phyloP scores from a whole-genome alignment of 2,329 filamentous ascomycete genomes.

The Dendryphion nanum region DNA sequence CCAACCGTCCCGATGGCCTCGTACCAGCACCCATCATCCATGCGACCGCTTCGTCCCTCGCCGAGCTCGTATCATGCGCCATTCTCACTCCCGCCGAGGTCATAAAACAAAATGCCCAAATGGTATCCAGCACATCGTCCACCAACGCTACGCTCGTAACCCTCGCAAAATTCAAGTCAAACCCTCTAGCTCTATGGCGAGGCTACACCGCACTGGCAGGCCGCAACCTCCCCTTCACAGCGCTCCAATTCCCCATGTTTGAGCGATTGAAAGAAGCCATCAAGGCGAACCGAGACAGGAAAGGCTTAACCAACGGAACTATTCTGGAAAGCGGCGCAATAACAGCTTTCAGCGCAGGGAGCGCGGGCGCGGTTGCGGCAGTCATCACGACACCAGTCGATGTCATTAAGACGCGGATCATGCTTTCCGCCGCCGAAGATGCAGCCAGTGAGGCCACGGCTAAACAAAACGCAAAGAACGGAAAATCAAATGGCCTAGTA shows the following conservation, averaged over 20 bases:
- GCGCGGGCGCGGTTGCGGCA: constrained; percentile 72
- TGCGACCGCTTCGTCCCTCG: constrained; percentile 69
- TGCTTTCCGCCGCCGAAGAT: constrained; percentile 58
- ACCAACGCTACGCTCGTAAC: constrained; percentile 57
- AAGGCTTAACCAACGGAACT: constrained; percentile 36
- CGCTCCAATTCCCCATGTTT: constrained; percentile 84
- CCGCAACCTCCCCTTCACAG: constrained; percentile 83
- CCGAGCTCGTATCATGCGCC: constrained; percentile 80
- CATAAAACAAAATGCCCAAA: constrained; percentile 91
- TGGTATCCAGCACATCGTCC: constrained; percentile 52
- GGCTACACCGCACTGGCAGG: constrained; percentile 82
- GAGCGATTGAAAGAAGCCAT: constrained; percentile 65
- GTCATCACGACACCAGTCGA: constrained; percentile 86
- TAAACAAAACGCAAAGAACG: constrained; percentile 11
- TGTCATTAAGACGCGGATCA: constrained; percentile 86
- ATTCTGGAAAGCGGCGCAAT: constrained; percentile 67
- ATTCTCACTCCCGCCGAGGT: constrained; percentile 88
- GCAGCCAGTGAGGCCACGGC: constrained; percentile 11
- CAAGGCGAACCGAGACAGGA: constrained; percentile 42
- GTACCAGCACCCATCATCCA: constrained; percentile 71
- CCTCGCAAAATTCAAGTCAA: constrained; percentile 55
- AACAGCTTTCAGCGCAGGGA: constrained; percentile 71
- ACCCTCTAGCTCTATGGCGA: constrained; percentile 57
- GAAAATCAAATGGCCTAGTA: constrained; percentile 17
- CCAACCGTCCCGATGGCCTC: constrained; percentile 31